Conservation (phyloP, 805 yeast genomes). For the Yarrowia phangngaensis region DNA sequence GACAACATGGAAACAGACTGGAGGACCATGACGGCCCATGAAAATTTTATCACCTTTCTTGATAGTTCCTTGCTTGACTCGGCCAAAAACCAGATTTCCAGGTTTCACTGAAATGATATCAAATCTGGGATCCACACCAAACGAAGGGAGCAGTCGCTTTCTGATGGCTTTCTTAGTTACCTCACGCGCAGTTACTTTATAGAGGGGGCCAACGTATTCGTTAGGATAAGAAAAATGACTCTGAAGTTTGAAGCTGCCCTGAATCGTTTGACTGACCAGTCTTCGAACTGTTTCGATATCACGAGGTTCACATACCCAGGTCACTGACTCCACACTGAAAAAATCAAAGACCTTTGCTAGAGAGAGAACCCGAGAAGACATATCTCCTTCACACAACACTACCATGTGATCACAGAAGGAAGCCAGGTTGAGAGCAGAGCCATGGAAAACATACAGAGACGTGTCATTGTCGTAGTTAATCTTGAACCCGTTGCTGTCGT, state of each 20-base stretch:
- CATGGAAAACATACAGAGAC: conserved; percentile 18
- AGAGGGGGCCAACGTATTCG: conserved; percentile 22
- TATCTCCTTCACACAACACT: conserved; percentile 15
- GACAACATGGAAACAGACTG: conserved; percentile 19
- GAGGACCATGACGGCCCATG: conserved; percentile 23
- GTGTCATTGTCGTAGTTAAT: conserved; percentile 22
- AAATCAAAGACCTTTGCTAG: conserved; percentile 17
- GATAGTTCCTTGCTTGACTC: conserved; percentile 14
- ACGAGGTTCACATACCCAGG: conserved; percentile 18
- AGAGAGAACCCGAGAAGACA: conserved; percentile 8
- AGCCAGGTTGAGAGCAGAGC: conserved; percentile 15
- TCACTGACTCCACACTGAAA: conserved; percentile 23
- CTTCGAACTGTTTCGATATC: conserved; percentile 9
- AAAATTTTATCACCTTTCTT: conserved; percentile 14
- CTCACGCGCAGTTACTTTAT: conserved; percentile 1
- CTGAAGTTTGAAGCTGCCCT: conserved; percentile 18
- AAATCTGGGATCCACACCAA: conserved; percentile 16
- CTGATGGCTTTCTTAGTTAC: conserved; percentile 7
- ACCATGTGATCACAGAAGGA: conserved; percentile 23
- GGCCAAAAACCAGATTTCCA: conserved; percentile 16
- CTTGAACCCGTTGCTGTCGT: conserved; percentile 21
- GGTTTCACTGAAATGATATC: conserved; percentile 23
- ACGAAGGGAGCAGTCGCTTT: conserved; percentile 20
- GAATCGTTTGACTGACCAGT: conserved; percentile 2
- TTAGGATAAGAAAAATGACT: conserved; percentile 12